phyloP scores from a whole-genome alignment of 176 grass and related monocot species.

The Avena atlantica region DNA sequence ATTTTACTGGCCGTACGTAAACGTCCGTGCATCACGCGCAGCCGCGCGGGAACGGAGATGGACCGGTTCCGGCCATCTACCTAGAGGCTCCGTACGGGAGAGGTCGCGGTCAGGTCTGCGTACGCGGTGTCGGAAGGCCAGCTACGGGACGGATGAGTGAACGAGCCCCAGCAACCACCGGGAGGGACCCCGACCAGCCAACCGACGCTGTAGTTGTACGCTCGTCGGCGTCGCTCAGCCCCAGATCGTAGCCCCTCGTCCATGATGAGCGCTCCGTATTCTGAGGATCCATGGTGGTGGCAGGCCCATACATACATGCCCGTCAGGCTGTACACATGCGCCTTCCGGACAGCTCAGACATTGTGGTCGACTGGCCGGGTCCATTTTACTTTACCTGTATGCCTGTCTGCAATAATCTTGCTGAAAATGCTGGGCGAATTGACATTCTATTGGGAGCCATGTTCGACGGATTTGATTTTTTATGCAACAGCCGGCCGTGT shows the following conservation, averaged over 20 bases:
- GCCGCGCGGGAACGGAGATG: too few relatives aligned
- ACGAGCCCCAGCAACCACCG: constrained; percentile 46
- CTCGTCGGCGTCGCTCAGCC: constrained; percentile 13
- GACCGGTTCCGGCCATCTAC: background rate
- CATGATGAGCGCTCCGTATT: background rate
- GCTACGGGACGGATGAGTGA: background rate
- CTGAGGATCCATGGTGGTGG: background rate
- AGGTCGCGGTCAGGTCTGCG: background rate
- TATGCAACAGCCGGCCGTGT: background rate
- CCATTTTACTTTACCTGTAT: background rate
- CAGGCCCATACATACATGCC: background rate
- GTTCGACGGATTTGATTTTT: background rate
- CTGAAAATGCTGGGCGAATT: background rate
- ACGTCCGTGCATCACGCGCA: background rate
- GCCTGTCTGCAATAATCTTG: too few relatives aligned
- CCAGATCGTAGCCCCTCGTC: background rate
- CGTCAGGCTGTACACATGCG: constrained; percentile 8
- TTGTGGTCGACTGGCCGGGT: too few relatives aligned
- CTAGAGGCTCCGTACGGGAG: background rate
- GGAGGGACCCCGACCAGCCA: constrained; percentile 46
- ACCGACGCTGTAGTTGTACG: constrained; percentile 7
- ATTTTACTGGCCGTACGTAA: background rate
- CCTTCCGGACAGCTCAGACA: background rate
- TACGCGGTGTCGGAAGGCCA: background rate
- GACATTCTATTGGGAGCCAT: background rate